phyloP scores from a whole-genome alignment of 768 basidiomycete genomes.

The Trametes cinnabarina region DNA sequence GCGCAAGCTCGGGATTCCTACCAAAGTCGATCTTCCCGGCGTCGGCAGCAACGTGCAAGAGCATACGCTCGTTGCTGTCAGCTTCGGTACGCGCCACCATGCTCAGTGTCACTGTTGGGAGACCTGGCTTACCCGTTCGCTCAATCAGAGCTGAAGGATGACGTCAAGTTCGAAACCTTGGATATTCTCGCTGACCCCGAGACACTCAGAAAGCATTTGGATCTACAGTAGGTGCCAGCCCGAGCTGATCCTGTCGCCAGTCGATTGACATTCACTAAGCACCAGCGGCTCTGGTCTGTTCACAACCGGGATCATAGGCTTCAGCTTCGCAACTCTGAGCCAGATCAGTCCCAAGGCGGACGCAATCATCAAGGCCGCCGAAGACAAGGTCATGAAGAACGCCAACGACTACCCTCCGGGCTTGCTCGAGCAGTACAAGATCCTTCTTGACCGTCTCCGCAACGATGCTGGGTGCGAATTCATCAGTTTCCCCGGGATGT shows the following conservation, averaged over 20 bases:
- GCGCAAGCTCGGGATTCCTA: slow-evolving; percentile 36
- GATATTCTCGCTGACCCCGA: slow-evolving; percentile 32
- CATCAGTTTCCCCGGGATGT: slow-evolving; percentile 30
- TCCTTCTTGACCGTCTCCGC: slow-evolving; percentile 36
- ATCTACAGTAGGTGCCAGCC: not conserved
- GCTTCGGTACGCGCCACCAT: slow-evolving; percentile 31
- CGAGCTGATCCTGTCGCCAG: not conserved
- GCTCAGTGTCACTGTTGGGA: not conserved
- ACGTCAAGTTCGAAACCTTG: slow-evolving; percentile 28
- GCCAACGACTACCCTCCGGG: slow-evolving; percentile 31
- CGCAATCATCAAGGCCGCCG: slow-evolving; percentile 24
- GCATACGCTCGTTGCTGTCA: slow-evolving; percentile 33
- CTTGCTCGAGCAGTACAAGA: slow-evolving; percentile 39
- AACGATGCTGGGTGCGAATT: slow-evolving; percentile 32
- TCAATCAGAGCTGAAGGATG: slow-evolving; percentile 31
- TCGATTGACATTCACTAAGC: slow-evolving; percentile 12
- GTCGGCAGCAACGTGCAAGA: slow-evolving; percentile 60
- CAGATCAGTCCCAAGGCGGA: slow-evolving; percentile 23
- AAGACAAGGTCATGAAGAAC: slow-evolving; percentile 25
- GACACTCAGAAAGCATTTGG: slow-evolving; percentile 28
- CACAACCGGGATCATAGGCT: slow-evolving; percentile 27
- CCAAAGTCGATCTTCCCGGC: slow-evolving; percentile 41
- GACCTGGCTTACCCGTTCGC: not conserved
- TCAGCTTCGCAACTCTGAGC: slow-evolving; percentile 24
- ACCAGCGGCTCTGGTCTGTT: slow-evolving; percentile 26